Evolutionary conservation across 179 eudicot species (phyloP).

Genomic region (Actinidia chinensis): DNA sequence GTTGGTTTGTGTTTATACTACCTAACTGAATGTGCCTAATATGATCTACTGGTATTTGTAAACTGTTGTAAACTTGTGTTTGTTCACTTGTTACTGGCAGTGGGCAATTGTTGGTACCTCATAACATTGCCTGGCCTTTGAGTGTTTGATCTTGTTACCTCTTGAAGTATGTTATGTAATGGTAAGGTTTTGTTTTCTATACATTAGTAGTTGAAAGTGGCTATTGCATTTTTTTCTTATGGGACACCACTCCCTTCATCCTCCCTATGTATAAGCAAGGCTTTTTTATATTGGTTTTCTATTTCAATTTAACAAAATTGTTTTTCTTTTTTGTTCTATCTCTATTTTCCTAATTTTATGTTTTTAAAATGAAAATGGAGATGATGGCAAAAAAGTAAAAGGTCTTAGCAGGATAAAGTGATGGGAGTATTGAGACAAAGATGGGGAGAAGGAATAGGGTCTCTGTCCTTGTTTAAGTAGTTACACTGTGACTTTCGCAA

Average conservation of each 20-base stretch:
- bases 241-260: background rate
- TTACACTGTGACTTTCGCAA: slow-evolving; percentile 61
- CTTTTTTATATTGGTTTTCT: background rate
- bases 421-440: slow-evolving; percentile 24
- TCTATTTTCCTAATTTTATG: background rate
- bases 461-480: slow-evolving; percentile 56
- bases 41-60: background rate
- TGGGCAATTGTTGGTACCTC: background rate
- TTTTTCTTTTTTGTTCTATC: background rate
- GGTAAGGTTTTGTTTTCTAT: too few species aligned
- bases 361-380: slow-evolving; percentile 30
- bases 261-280: background rate
- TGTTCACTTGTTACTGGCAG: background rate
- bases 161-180: background rate
- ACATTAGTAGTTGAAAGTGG: too few species aligned
- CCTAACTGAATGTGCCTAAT: background rate
- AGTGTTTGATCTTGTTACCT: background rate
- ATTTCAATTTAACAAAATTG: background rate
- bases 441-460: slow-evolving; percentile 42
- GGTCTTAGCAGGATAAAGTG: slow-evolving; percentile 60
- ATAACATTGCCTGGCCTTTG: too few species aligned
- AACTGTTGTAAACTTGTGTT: background rate
- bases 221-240: background rate
- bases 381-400: slow-evolving; percentile 64
- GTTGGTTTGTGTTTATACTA: background rate